Base-by-base conservation (phyloP, 805 yeast genomes). In the Teunomyces panamensis region DNA sequence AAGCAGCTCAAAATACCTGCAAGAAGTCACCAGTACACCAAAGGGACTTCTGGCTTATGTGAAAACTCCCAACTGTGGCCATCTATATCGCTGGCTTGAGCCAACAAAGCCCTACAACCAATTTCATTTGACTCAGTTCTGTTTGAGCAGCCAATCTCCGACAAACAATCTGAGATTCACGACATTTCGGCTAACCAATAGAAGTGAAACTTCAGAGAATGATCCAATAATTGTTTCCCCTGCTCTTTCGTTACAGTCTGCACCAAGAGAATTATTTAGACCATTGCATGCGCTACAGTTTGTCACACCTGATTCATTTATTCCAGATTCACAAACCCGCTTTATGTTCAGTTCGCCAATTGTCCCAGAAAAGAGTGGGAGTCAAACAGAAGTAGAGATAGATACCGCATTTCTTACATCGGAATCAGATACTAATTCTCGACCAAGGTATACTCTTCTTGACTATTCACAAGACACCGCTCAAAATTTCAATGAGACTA, bases 331-430 rank as follows among this genome's bases (percentile, higher is more conserved):
- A 13, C 14, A 24, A 42, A 26, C 10, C 37, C 14, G 44, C 17
- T 48, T 20, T 20, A 16, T 28, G 9, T 44, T 41, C 39, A 54
- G 60, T 36, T 58, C 63, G 3, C 61, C 62, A 8, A 30, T 47
- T 5, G 37, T 36, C 5, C 44, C 45, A 7, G 39, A 44, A 20
- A 37, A 20, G 24, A 20, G 14, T n/a, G 27, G 46, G 17, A 51
- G 47, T n/a, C 34, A 44, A 8, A 50, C 55, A 3, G 55, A 55
- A 6, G 50, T 58, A 24, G 61, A 54, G 20, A 53, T 60, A 4
- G 61, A 59, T 48, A 45, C 52, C 27, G 63, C 54, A 6, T 55
- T 60, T 29, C 42, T 58, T 30, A 59, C 59, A 5, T 57, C 63
- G 9, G 64, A 61, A 16, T 39, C 26, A 7, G 42, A 42, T 11